Conservation (phyloP, 495 filamentous ascomycete species). For the Penicillium maclennaniae region DNA sequence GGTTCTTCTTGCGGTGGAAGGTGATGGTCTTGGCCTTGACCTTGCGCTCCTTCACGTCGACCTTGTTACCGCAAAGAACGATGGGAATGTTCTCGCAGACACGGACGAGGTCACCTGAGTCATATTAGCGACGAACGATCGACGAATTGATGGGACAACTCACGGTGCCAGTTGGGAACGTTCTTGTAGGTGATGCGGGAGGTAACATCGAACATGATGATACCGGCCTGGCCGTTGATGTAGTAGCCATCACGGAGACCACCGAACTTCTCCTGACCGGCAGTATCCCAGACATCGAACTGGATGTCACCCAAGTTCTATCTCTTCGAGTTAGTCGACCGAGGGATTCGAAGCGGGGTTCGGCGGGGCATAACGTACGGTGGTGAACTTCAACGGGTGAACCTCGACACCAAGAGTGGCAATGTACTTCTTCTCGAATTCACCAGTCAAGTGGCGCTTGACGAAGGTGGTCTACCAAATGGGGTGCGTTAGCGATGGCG, state of each 20-base stretch:
- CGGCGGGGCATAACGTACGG: constrained; percentile 72
- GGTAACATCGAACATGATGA: constrained; percentile 99
- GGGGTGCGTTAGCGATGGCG: constrained; percentile 28
- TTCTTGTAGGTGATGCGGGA: constrained; percentile 99
- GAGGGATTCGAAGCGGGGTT: constrained; percentile 28
- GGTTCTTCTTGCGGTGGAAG: constrained; percentile 99
- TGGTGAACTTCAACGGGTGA: constrained; percentile 89
- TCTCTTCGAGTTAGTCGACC: constrained; percentile 37
- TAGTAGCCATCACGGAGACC: constrained; percentile 99
- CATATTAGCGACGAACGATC: constrained; percentile 6
- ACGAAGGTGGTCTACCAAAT: constrained; percentile 92
- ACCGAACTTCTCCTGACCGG: constrained; percentile 99
- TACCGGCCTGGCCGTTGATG: constrained; percentile 99
- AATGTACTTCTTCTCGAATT: constrained; percentile 99
- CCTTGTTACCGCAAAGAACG: constrained; percentile 98
- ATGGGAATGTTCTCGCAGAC: constrained; percentile 99
- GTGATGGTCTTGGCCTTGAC: constrained; percentile 99
- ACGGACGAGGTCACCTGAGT: constrained; percentile 92
- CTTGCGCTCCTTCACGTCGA: constrained; percentile 99
- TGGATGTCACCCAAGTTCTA: constrained; percentile 95
- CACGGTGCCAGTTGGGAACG: constrained; percentile 99
- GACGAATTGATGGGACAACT: constrained; percentile 33
- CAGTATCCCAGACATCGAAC: constrained; percentile 99
- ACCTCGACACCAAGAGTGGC: constrained; percentile 99
- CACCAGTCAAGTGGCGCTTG: constrained; percentile 98